phyloP scores from a whole-genome alignment of 805 yeast species.

The Hanseniaspora pseudoguilliermondii region DNA sequence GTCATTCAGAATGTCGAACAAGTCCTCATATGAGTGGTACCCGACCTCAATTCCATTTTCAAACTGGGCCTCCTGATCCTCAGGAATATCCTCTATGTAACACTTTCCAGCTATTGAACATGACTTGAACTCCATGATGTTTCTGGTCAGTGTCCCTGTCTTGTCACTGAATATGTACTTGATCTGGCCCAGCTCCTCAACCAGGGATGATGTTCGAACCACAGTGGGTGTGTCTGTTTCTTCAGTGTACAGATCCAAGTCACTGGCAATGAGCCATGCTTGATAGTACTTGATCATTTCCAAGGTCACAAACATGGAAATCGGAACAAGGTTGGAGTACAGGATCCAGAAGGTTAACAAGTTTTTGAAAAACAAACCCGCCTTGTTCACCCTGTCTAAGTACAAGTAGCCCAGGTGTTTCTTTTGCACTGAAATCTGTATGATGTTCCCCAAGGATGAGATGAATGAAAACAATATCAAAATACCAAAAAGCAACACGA shows the following conservation, averaged over 20 bases:
- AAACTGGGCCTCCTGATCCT: slow-evolving; percentile 61
- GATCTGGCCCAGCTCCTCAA: slow-evolving; percentile 94
- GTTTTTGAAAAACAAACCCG: slow-evolving; percentile 68
- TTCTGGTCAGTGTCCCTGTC: slow-evolving; percentile 92
- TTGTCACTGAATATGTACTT: slow-evolving; percentile 93
- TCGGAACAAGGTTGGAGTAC: slow-evolving; percentile 94
- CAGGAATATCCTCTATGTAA: slow-evolving; percentile 81
- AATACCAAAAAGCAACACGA: slow-evolving; percentile 72
- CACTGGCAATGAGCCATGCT: slow-evolving; percentile 86
- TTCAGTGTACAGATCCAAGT: slow-evolving; percentile 81
- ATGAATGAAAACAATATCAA: slow-evolving; percentile 62
- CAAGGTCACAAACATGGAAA: slow-evolving; percentile 88
- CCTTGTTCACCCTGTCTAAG: slow-evolving; percentile 55
- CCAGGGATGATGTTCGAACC: slow-evolving; percentile 87
- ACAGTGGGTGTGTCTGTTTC: slow-evolving; percentile 87
- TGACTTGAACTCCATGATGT: slow-evolving; percentile 90
- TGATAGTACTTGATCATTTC: slow-evolving; percentile 92
- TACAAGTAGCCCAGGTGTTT: slow-evolving; percentile 49
- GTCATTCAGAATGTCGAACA: slow-evolving; percentile 36
- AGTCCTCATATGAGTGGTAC: slow-evolving; percentile 53
- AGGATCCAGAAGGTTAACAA: slow-evolving; percentile 90
- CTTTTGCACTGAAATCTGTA: slow-evolving; percentile 42
- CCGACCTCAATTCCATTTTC: slow-evolving; percentile 77
- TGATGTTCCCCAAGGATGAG: slow-evolving; percentile 79
- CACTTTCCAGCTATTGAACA: slow-evolving; percentile 88